Evolutionary conservation across 2,329 filamentous ascomycete species (phyloP).

Genomic region (Aspergillus latus): DNA sequence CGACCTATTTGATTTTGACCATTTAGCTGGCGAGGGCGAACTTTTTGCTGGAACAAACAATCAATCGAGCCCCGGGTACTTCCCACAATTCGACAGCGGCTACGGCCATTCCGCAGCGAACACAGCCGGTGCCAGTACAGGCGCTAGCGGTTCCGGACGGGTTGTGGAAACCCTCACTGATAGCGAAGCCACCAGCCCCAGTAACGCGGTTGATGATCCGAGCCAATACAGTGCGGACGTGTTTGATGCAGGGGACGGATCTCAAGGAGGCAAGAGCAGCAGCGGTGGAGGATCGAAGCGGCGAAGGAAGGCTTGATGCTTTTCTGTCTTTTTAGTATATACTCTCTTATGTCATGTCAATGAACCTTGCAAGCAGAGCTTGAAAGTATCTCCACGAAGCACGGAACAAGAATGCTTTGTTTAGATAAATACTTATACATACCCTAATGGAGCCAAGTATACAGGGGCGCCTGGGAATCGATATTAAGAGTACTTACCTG

Average conservation of each 20-base stretch:
- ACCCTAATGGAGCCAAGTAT: neutral
- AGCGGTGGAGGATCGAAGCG: conserved; percentile 31
- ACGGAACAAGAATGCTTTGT: neutral
- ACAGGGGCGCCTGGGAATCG: neutral
- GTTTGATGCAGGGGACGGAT: conserved; percentile 16
- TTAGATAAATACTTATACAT: neutral
- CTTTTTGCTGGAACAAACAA: conserved; percentile 31
- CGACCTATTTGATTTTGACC: conserved; percentile 46
- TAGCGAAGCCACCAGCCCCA: conserved; percentile 46
- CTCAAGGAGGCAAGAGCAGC: conserved; percentile 22
- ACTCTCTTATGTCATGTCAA: neutral
- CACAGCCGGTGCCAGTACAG: conserved; percentile 7
- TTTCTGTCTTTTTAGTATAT: neutral
- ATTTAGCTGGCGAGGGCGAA: conserved; percentile 35
- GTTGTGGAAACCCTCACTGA: conserved; percentile 47
- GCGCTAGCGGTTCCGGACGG: conserved; percentile 29
- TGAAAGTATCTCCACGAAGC: neutral
- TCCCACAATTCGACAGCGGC: conserved; percentile 34
- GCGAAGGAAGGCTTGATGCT: conserved; percentile 32
- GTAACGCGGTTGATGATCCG: conserved; percentile 35
- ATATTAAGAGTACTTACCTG: neutral
- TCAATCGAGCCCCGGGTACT: conserved; percentile 28
- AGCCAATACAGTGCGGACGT: conserved; percentile 8
- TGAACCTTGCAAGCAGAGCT: conserved; percentile 3
- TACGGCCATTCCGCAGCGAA: conserved; percentile 24